phyloP scores from a whole-genome alignment of 1,284 basidiomycete species.

The Bjerkandera adusta region DNA sequence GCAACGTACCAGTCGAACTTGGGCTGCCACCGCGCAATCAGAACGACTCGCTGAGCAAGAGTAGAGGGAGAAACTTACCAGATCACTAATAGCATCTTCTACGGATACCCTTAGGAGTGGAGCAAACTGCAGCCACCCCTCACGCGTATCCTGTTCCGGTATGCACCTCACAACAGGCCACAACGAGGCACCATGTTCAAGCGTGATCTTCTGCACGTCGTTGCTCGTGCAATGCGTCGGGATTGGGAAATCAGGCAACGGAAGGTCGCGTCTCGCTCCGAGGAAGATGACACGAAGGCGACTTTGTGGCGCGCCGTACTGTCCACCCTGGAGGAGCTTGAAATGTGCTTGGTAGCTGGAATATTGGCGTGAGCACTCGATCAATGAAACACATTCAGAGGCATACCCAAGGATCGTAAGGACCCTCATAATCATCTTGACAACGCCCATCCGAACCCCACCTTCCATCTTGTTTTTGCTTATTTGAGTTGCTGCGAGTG shows the following conservation, averaged over 20 bases:
- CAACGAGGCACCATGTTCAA: conserved; percentile 34
- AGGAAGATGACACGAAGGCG: conserved; percentile 69
- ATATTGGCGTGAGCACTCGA: background rate
- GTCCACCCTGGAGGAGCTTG: conserved; percentile 60
- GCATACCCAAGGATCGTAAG: conserved; percentile 60
- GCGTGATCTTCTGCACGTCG: conserved; percentile 31
- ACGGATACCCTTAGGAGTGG: conserved; percentile 58
- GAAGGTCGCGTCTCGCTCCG: conserved; percentile 53
- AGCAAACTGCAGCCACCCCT: conserved; percentile 46
- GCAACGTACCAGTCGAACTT: conserved; percentile 57
- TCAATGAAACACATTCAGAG: background rate
- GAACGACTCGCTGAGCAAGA: conserved; percentile 1
- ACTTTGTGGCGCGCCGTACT: conserved; percentile 68
- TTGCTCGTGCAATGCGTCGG: conserved; percentile 52
- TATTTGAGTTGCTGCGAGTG: conserved; percentile 31
- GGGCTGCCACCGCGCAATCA: conserved; percentile 36
- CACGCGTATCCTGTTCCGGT: conserved; percentile 19
- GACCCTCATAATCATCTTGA: conserved; percentile 60
- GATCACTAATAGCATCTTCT: conserved; percentile 58
- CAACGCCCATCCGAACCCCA: conserved; percentile 52
- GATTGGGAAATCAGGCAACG: conserved; percentile 59
- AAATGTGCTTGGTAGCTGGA: conserved; percentile 65
- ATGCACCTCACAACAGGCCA: conserved; percentile 17
- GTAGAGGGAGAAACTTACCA: conserved; percentile 46
- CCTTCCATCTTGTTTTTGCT: conserved; percentile 23